These are phyloP conservation scores for Rhazya stricta DNA, from an alignment of 257 asterid species.

Conservation along the genomic window DNA sequence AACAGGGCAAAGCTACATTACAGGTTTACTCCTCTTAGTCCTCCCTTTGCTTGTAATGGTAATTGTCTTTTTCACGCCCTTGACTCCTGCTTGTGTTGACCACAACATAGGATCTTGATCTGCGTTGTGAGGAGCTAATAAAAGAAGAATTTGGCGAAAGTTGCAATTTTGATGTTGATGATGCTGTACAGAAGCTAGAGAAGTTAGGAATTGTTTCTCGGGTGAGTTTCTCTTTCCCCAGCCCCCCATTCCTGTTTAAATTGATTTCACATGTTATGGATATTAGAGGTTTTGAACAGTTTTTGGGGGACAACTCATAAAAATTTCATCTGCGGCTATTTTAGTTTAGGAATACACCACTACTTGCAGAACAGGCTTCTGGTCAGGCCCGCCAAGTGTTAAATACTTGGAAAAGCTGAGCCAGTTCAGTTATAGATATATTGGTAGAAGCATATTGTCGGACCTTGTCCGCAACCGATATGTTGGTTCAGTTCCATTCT, in stretches of 20 bases:
- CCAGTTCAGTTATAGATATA: too few species aligned
- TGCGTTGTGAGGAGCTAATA: slow-evolving; percentile 81
- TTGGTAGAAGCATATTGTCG: not conserved
- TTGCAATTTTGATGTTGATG: slow-evolving; percentile 90
- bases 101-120: slow-evolving; percentile 72
- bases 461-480: not conserved
- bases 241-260: not conserved
- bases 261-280: not conserved
- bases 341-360: too few species aligned
- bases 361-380: not conserved
- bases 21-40: slow-evolving; percentile 46
- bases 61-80: slow-evolving; percentile 9
- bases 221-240: slow-evolving; percentile 42
- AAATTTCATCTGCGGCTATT: not conserved
- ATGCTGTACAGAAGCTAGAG: slow-evolving; percentile 86
- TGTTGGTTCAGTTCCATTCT: not conserved
- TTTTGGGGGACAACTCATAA: not conserved
- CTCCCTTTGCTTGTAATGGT: slow-evolving; percentile 2
- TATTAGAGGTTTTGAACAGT: not conserved
- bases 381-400: not conserved
- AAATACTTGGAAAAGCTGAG: too few species aligned
- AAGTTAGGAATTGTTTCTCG: slow-evolving; percentile 78
- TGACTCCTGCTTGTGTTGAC: slow-evolving; percentile 10
- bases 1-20: slow-evolving; percentile 92
- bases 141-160: slow-evolving; percentile 80